Evolutionary conservation across 495 filamentous ascomycete species (phyloP), one percentile per base, ranked within the genome.

Genomic region (Talaromyces adpressus): DNA sequence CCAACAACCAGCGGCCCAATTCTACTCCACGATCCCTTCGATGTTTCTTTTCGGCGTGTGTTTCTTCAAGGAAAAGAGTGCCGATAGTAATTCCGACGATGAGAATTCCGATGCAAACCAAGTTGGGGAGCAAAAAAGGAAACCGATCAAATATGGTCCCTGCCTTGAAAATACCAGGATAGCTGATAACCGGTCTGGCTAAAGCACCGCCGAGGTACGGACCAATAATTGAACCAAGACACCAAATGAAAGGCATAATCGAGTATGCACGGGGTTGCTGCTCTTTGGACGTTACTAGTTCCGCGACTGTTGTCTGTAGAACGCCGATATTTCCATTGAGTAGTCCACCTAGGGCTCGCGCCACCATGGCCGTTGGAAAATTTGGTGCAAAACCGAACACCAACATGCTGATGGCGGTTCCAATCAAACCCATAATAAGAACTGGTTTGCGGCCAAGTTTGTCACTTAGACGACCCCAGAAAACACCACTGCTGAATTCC

Each of bases 201-300:
- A 98, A 82, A 57, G 89, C 85, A 66, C 94, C 94, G 68, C 94
- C 94, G 67, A 98, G 88, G 67, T 88, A 86, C 61, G 93, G 92
- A 12, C 95, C 94, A 64, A 98, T 80, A 66, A 98, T 95, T 47
- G 88, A 88, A 62, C 94, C 94, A 67, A 98, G 76, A 72, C 92
- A 97, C 95, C 95, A 98, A 29, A 97, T 88, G 67, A 96, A 90
- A 1, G 94, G 94, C 94, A 98, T 97, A 69, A 98, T 91, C 6
- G 94, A 87, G 75, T 92, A 99, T 52, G 92, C 95, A 53, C 88
- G 90, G 62, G 91, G 88, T 68, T 97, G 91, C 77, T 98, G 91
- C 71, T 93, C 87, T 69, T 96, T 95, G 63, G 89, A 87, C 22
- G 90, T 95, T 29, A 97, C 87, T 63, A 99, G 81, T 72, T 99